Conservation (phyloP, 345 rosid species). For the Geranium brycei region DNA sequence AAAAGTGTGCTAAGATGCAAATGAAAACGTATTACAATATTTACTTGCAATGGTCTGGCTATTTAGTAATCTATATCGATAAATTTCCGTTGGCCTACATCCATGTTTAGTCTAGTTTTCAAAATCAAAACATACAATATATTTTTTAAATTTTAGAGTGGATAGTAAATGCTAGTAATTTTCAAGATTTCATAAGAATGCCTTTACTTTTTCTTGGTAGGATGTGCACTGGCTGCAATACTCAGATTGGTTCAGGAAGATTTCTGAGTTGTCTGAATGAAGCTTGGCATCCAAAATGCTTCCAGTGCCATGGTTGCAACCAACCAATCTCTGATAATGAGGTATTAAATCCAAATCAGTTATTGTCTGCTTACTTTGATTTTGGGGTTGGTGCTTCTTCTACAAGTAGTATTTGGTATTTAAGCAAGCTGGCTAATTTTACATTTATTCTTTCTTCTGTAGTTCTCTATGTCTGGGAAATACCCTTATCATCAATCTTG, state of each 20-base stretch:
- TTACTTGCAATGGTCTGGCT: no score
- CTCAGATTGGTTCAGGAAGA: conserved; percentile 81
- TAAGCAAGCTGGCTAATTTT: no score
- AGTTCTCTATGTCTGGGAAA: conserved; percentile 82
- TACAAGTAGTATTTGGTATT: no score
- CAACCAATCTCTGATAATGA: conserved; percentile 76
- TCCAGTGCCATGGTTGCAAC: conserved; percentile 68
- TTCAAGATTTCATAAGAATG: conserved; percentile 5
- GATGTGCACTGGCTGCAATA: conserved; percentile 86
- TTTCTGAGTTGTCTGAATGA: conserved; percentile 66
- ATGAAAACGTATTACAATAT: no score
- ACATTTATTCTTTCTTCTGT: conserved; percentile 12
- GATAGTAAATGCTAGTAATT: neutral
- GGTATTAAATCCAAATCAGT: conserved; percentile 27
- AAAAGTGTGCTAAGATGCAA: no score
- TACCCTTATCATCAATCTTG: conserved; percentile 77
- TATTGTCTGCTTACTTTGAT: conserved; percentile 3
- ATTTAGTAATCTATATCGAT: no score
- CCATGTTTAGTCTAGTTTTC: no score
- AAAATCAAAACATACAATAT: no score
- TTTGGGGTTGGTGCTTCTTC: neutral
- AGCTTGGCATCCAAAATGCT: conserved; percentile 94
- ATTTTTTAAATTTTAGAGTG: no score
- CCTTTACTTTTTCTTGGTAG: conserved; percentile 24
- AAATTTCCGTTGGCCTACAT: no score